Evolutionary conservation across 2,329 filamentous ascomycete species (phyloP), one percentile per base, ranked within the genome.

Genomic region (Cytospora piceicola): DNA sequence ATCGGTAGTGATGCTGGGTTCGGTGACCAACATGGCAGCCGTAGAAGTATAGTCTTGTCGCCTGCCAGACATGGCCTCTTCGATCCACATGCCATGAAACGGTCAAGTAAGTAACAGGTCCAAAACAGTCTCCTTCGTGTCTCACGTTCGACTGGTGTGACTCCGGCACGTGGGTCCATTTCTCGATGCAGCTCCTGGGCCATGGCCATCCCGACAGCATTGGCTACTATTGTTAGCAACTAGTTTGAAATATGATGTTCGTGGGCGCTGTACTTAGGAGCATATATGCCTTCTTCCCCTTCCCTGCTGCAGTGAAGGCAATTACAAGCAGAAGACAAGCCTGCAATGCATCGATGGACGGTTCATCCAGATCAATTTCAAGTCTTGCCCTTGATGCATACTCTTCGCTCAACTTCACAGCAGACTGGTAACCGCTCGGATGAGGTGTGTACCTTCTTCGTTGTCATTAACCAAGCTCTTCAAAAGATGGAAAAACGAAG

Each of bases 281-380:
- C 92, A 96, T 96, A 71, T 93, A 95, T 0, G 91, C 89, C 77
- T 91, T 95, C 77, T 92, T 94, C 20, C 92, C 91, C 72, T 90
- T 88, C 30, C 93, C 92, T 34, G 88, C 83, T 42, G 92, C 92
- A 58, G 89, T 92, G 72, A 88, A 94, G 3, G 91, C 89, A 73
- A 90, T 87, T 0, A 90, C 87, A 2, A 96, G 84, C 12, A 96
- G 81, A 55, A 96, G 79, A 20, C 94, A 81, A 3, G 91, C 85
- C 75, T 96, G 92, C 11, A 96, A 77, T 39, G 86, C 85, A 74
- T 96, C 92, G 53, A 95, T 86, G 0, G 89, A 92, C 6, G 92
- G 92, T 70, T 94, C 90, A 72, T 96, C 93, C 11, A 88, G 86
- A 74, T 95, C 91, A 20, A 96, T 83, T 69, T 90, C 87, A 30